These are phyloP conservation scores for Mollisia scopiformis DNA, from an alignment of 2,329 filamentous ascomycete species.

Conservation along the genomic window DNA sequence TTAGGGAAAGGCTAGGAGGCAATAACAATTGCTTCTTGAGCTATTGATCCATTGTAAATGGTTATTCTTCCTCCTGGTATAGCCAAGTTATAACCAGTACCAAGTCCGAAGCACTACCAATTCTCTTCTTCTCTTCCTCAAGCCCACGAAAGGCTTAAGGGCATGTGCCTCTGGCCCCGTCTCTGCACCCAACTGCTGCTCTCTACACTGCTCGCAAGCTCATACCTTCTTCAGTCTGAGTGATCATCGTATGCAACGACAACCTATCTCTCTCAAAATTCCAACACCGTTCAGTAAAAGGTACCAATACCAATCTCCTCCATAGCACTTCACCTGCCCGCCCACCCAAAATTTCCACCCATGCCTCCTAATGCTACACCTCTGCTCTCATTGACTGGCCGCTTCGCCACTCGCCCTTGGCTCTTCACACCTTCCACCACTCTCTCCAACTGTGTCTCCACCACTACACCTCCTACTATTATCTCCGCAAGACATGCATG, in stretches of 20 bases:
- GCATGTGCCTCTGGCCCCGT: too few species aligned
- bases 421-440: slow-evolving; percentile 83
- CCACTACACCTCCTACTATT: slow-evolving; percentile 92
- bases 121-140: too few species aligned
- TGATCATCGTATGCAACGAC: background rate
- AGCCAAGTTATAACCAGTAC: too few species aligned
- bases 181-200: too few species aligned
- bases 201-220: too few species aligned
- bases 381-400: slow-evolving; percentile 72
- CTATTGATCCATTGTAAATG: too few species aligned
- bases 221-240: background rate
- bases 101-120: too few species aligned
- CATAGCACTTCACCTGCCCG: slow-evolving; percentile 36
- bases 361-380: slow-evolving; percentile 52
- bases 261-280: background rate
- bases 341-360: slow-evolving; percentile 38
- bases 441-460: slow-evolving; percentile 87
- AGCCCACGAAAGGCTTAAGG: too few species aligned
- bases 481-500: slow-evolving; percentile 91
- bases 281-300: background rate
- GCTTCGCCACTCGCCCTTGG: slow-evolving; percentile 77
- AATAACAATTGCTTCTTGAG: too few species aligned
- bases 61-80: too few species aligned
- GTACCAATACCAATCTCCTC: too few species aligned
- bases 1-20: too few species aligned